Evolutionary conservation across 129 eudicot species (phyloP).

Genomic region (Artemisia tridentata): DNA sequence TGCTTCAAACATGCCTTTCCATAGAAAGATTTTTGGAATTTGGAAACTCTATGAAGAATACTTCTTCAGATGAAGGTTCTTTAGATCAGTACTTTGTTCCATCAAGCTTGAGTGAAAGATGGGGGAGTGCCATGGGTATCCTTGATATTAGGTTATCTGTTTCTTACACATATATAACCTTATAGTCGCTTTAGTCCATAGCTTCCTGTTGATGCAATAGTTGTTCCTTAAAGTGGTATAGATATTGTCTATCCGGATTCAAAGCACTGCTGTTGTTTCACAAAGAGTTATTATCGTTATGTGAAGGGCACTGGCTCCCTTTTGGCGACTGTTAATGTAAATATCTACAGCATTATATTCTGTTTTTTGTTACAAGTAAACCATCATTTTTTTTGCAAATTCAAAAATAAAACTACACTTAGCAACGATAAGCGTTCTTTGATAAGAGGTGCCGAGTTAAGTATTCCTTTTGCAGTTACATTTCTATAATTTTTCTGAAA

Average conservation of each 20-base stretch:
- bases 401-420: neutral
- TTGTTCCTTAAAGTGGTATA: slow-evolving; percentile 37
- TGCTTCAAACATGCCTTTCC: slow-evolving; percentile 54
- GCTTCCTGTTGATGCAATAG: neutral
- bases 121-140: slow-evolving; percentile 99
- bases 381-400: slow-evolving; percentile 6
- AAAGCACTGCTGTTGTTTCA: slow-evolving; percentile 91
- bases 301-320: slow-evolving; percentile 98
- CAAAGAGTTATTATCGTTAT: slow-evolving; percentile 92
- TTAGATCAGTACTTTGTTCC: slow-evolving; percentile 60
- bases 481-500: neutral
- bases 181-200: neutral
- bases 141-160: slow-evolving; percentile 22
- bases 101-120: slow-evolving; percentile 71
- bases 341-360: neutral
- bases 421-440: neutral
- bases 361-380: slow-evolving; percentile 2
- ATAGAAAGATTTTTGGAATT: slow-evolving; percentile 64
- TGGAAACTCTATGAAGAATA: slow-evolving; percentile 19
- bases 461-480: neutral
- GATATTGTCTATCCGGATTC: slow-evolving; percentile 96
- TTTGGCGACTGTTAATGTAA: slow-evolving; percentile 72
- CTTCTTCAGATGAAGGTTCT: slow-evolving; percentile 21
- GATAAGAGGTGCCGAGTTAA: neutral
- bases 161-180: neutral